Base-by-base conservation (phyloP, 257 asterid genomes). In the Fraxinus americana region DNA sequence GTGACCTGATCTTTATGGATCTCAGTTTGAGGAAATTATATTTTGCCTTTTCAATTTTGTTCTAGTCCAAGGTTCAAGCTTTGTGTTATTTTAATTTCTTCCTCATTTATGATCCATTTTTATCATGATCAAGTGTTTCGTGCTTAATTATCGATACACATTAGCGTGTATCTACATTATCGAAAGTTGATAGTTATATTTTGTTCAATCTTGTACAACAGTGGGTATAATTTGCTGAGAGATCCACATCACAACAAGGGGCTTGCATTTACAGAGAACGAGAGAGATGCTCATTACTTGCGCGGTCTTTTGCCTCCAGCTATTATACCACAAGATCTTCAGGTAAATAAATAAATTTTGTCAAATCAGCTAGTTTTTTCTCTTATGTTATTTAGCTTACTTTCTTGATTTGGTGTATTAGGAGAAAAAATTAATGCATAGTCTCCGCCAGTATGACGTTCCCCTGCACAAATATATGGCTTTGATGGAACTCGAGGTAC, bases 221-320 rank as follows among this genome's bases (percentile, higher is more conserved):
- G 98, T 76, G 98, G 97, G 39, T 89, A 85, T 81, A 86, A n/a
- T 80, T 75, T 93, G 90, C 77, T 91, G 88, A 90, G 97, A 83
- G 96, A 91, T 78, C 97, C 98, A 4, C 91, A 84, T 63, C 94
- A 88, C 83, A 93, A 91, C 91, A 93, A 93, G 87, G 98, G 96
- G 23, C 96, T 93, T 67, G 93, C 96, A 0, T 91, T 91, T 71
- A 86, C 92, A 6, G 97, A 89, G 79, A 86, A 76, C 29, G 98
- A 93, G 86, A 89, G 98, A 84, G 94, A 90, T 72, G 86, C 94
- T 71, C 96, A 93, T 82, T 93, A 91, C 88, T 82, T 91, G 87
- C 85, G 90, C 1, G 94, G 98, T 21, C 97, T 93, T 79, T 84
- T 90, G 41, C 97, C 98, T 45, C 98, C 98, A 0, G 0, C 63